These are phyloP conservation scores for Penicillium sp. DNA, from an alignment of 2,329 filamentous ascomycete species.

Conservation along the genomic window DNA sequence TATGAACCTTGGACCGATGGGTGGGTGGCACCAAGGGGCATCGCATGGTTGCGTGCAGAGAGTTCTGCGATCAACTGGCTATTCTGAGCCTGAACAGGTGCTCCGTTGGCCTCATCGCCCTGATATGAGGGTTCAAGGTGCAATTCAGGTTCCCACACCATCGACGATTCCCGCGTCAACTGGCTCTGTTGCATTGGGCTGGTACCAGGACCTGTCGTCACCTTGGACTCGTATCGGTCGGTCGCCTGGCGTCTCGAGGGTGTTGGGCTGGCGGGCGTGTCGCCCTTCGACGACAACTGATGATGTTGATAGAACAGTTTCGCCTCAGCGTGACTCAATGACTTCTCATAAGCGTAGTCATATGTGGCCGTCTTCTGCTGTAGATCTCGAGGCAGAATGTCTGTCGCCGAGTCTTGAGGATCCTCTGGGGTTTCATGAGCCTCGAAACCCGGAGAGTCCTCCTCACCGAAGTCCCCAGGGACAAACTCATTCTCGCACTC, in stretches of 20 bases:
- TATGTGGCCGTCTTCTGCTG: slow-evolving; percentile 80
- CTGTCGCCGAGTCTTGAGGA: slow-evolving; percentile 11
- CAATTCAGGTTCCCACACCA: slow-evolving; percentile 15
- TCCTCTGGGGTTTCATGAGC: slow-evolving; percentile 11
- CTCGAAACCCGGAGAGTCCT: slow-evolving; percentile 9
- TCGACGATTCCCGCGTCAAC: slow-evolving; percentile 10
- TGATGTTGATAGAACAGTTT: slow-evolving; percentile 95
- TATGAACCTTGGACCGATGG: slow-evolving; percentile 53
- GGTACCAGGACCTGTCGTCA: background rate
- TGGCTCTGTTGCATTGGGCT: slow-evolving; percentile 6
- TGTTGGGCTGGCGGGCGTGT: slow-evolving; percentile 38
- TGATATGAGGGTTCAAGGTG: slow-evolving; percentile 4
- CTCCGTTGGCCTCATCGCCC: slow-evolving; percentile 10
- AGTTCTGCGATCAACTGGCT: slow-evolving; percentile 49
- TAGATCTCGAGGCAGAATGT: slow-evolving; percentile 42
- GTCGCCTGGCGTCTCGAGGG: slow-evolving; percentile 13
- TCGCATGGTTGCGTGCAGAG: slow-evolving; percentile 50
- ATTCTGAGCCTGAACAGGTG: slow-evolving; percentile 6
- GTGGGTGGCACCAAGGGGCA: slow-evolving; percentile 56
- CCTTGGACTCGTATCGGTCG: slow-evolving; percentile 12
- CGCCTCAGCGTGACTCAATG: slow-evolving; percentile 90
- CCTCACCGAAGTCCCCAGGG: slow-evolving; percentile 8
- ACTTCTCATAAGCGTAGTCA: slow-evolving; percentile 89
- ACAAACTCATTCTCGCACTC: background rate
- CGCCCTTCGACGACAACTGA: slow-evolving; percentile 61